phyloP scores from a whole-genome alignment of 306 rosid species.

The Canavalia ensiformis region DNA sequence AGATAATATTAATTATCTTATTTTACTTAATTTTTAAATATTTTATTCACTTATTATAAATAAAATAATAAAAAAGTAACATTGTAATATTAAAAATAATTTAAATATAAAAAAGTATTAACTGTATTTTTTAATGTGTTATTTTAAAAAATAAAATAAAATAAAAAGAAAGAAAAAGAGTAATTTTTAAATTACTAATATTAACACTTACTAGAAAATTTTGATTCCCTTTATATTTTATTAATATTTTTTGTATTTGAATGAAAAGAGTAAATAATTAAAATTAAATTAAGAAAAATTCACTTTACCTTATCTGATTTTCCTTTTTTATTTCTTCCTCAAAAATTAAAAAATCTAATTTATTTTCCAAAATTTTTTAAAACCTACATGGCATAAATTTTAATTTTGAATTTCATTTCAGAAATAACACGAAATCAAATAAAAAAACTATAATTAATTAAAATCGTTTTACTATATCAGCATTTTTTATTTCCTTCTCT shows the following conservation, averaged over 20 bases:
- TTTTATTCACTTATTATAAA: too few relatives aligned
- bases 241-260: background rate
- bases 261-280: background rate
- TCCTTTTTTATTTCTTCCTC: background rate
- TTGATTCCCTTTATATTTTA: background rate
- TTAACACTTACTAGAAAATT: background rate
- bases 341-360: background rate
- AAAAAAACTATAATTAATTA: too few relatives aligned
- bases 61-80: too few relatives aligned
- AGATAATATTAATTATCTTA: too few relatives aligned
- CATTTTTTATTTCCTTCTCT: too few relatives aligned
- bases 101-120: too few relatives aligned
- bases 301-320: background rate
- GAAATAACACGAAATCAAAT: background rate
- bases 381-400: background rate
- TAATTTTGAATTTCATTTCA: slow-evolving; percentile 2
- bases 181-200: background rate
- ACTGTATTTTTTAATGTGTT: too few relatives aligned
- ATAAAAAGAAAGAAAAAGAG: too few relatives aligned
- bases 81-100: too few relatives aligned
- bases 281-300: background rate
- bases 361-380: background rate
- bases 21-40: too few relatives aligned
- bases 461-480: too few relatives aligned
- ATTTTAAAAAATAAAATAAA: too few relatives aligned